Evolutionary conservation across 306 rosid species (phyloP), one percentile per base, ranked within the genome.

Genomic region (Castanospermum australe): DNA sequence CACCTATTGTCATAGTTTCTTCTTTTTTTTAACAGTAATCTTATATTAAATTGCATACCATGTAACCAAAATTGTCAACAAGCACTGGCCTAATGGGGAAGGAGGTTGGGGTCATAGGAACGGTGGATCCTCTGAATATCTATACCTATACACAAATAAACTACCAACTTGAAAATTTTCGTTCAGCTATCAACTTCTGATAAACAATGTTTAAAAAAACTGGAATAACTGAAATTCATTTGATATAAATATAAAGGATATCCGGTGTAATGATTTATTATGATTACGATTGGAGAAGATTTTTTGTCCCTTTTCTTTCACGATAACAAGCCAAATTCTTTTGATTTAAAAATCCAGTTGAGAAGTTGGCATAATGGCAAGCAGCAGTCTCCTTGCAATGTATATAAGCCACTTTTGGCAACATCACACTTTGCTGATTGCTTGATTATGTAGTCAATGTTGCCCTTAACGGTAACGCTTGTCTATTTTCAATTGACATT

Each of bases 311-410:
- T 22, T 70, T 44, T 15, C 22, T 62, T 51, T 62, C 59, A 63
- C 39, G 67, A 80, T 32, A 62, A 76, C 5, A 8, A 18, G 78
- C 42, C 75, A 8, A 42, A 33, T 38, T 75, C 28, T 47, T 47
- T 75, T 38, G n/a, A 13, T 5, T 17, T 51, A 2, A 63, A 54
- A 50, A 38, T 25, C 8, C 57, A 72, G 17, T 17, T 68, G 25
- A 14, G 74, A 72, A 80, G 73, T 72, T 25, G 32, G 71, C 69
- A 60, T 59, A 59, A 25, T 47, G 28, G 67, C 79, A 39, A 28
- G 79, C 60, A 54, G 51, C 75, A 73, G 54, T 36, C n/a, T 51
- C 64, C 71, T 44, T 60, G 71, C 21, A 61, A 61, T 60, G 61
- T 30, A 18, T 36, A 10, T 18, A 60, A 61, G 35, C 39, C 48